Base-by-base conservation (phyloP, 768 basidiomycete genomes). In the Rhizopogon rudus region DNA sequence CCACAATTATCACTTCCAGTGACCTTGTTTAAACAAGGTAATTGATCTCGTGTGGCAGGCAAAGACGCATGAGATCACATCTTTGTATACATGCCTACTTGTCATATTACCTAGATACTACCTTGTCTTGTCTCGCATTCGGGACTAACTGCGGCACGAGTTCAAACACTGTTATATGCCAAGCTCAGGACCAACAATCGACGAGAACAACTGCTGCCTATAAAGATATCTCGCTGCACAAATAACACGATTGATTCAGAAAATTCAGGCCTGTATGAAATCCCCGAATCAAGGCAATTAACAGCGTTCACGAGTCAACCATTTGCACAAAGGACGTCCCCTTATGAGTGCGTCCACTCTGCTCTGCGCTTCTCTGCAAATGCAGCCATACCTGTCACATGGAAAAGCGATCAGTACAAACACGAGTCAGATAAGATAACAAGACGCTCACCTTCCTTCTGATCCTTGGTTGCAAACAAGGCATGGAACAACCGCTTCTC, bases 291-390 rank as follows among this genome's bases (percentile, higher is more conserved):
- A 33, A 20, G 2, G 17, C 31, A 7, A 7, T 20, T 17, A 20
- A 48, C 1, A 20, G 17, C 14, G 7, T 48, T 35, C 33, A 35
- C 20, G 20, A 48, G 13, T 5, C 17, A 12, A 17, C 14, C 7
- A 20, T 35, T 20, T 46, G 9, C 7, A 22, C 12, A 44, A 25
- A 20, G 10, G 35, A 37, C 35, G 35, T 12, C 51, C 51, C 29
- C 35, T 68, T 44, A 69, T 12, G 67, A 66, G 56, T 95, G 80
- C 31, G 84, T 85, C 74, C 93, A 99, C 22, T 81, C 78, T 14
- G 96, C 75, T 72, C 89, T 89, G 67, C 96, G 81, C 78, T 98
- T 99, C 72, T 97, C 91, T 9, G 86, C 84, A 64, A 99, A 98
- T 20, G 96, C 96, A 22, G 77, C 68, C 96, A 98, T 99, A 17